phyloP scores from a whole-genome alignment of 169 alveolate species.

The Cryptosporidium tyzzeri region DNA sequence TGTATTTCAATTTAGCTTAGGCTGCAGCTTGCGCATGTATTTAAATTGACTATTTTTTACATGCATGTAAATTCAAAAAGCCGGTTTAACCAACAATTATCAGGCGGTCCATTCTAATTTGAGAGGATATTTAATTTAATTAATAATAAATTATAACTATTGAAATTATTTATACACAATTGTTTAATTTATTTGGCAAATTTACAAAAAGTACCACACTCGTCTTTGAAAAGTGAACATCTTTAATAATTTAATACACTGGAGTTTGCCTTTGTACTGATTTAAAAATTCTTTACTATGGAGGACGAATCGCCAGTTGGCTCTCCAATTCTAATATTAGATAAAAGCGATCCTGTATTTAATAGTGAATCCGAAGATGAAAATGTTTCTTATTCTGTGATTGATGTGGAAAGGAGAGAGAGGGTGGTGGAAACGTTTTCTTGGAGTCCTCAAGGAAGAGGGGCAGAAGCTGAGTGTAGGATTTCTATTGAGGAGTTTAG shows the following conservation, averaged over 20 bases:
- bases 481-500: conserved; percentile 62
- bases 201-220: neutral
- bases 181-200: neutral
- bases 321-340: conserved; percentile 40
- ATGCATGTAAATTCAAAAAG: conserved; percentile 37
- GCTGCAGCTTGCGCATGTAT: conserved; percentile 32
- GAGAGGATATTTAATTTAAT: conserved; percentile 16
- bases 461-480: conserved; percentile 28
- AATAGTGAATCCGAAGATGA: conserved; percentile 75
- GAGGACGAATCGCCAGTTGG: conserved; percentile 48
- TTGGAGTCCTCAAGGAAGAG: conserved; percentile 77
- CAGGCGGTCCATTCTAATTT: conserved; percentile 36
- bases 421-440: conserved; percentile 74
- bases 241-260: neutral
- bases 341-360: conserved; percentile 68
- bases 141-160: neutral
- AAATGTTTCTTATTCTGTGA: conserved; percentile 69
- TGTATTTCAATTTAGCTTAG: neutral
- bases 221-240: neutral
- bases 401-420: conserved; percentile 72
- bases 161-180: neutral
- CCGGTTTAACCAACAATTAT: conserved; percentile 5
- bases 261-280: neutral
- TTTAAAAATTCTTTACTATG: conserved; percentile 12
- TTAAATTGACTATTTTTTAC: conserved; percentile 33